Evolutionary conservation across 2,329 filamentous ascomycete species (phyloP).

Genomic region (Incumbomyces delicatus): DNA sequence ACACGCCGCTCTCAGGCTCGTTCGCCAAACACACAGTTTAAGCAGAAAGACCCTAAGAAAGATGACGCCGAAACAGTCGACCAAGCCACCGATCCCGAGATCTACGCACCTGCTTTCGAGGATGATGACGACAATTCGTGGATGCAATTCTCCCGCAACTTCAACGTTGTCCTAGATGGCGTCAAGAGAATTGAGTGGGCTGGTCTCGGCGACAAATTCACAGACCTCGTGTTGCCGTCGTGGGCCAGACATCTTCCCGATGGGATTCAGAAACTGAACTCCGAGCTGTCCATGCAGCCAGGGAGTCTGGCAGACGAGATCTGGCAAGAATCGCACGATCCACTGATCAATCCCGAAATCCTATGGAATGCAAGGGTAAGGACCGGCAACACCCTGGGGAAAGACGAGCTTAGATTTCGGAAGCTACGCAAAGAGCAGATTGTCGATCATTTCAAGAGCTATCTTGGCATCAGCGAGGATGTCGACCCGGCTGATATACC

Average conservation of each 20-base stretch:
- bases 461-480: conserved; percentile 69
- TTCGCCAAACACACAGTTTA: conserved; percentile 2
- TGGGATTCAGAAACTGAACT: conserved; percentile 72
- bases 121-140: conserved; percentile 31
- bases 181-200: conserved; percentile 34
- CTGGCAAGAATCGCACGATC: conserved; percentile 82
- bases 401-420: conserved; percentile 70
- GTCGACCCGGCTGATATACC: conserved; percentile 92
- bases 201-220: conserved; percentile 45
- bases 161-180: conserved; percentile 31
- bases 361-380: conserved; percentile 70
- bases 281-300: conserved; percentile 75
- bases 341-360: conserved; percentile 77
- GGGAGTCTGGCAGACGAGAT: conserved; percentile 87
- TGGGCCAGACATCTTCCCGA: conserved; percentile 71
- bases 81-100: conserved; percentile 12
- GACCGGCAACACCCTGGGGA: conserved; percentile 69
- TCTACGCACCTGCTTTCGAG: conserved; percentile 14
- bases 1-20: conserved; percentile 10
- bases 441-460: conserved; percentile 65
- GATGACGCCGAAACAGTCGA: conserved; percentile 12
- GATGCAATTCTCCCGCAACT: conserved; percentile 42
- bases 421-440: conserved; percentile 58
- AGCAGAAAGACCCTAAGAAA: conserved; percentile 1
- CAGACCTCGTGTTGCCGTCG: conserved; percentile 64